Evolutionary conservation across 2,329 filamentous ascomycete species (phyloP).

Genomic region (Exophiala aquamarina): DNA sequence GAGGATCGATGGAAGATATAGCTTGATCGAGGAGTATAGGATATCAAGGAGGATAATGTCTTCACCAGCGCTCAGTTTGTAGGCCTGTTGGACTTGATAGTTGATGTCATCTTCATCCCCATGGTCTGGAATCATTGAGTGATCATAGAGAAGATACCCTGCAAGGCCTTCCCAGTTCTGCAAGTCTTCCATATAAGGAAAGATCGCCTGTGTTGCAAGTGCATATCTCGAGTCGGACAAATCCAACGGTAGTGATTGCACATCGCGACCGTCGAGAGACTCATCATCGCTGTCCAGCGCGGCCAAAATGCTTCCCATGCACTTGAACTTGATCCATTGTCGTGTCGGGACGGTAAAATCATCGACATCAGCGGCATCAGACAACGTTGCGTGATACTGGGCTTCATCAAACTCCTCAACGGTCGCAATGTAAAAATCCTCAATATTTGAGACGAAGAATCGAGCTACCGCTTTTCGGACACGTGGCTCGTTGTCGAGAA

Average conservation of each 20-base stretch:
- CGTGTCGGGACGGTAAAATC: conserved; percentile 73
- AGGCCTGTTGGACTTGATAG: conserved; percentile 65
- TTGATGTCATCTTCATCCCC: conserved; percentile 60
- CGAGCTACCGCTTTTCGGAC: conserved; percentile 85
- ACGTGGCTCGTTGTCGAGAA: conserved; percentile 82
- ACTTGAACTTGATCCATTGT: conserved; percentile 91
- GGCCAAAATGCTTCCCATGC: conserved; percentile 77
- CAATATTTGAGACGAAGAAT: conserved; percentile 87
- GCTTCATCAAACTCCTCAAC: conserved; percentile 82
- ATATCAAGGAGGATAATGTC: conserved; percentile 86
- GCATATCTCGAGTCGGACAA: conserved; percentile 75
- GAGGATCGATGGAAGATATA: conserved; percentile 64
- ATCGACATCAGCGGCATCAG: conserved; percentile 66
- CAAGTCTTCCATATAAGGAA: conserved; percentile 76
- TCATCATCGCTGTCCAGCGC: conserved; percentile 72
- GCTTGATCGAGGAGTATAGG: conserved; percentile 76
- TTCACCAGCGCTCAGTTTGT: conserved; percentile 72
- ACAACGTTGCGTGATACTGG: conserved; percentile 73
- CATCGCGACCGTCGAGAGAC: conserved; percentile 44
- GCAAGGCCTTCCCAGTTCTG: conserved; percentile 85
- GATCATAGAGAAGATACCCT: conserved; percentile 89
- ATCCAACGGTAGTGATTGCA: conserved; percentile 28
- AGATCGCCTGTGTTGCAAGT: conserved; percentile 80
- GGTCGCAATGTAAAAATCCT: conserved; percentile 75
- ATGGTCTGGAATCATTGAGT: conserved; percentile 63